A percentile compares a stretch with the other conserved stretches of the same genome.
These are phyloP conservation scores for Mycena rebaudengoi DNA, from an alignment of 768 basidiomycete species.

Conservation along the genomic window DNA sequence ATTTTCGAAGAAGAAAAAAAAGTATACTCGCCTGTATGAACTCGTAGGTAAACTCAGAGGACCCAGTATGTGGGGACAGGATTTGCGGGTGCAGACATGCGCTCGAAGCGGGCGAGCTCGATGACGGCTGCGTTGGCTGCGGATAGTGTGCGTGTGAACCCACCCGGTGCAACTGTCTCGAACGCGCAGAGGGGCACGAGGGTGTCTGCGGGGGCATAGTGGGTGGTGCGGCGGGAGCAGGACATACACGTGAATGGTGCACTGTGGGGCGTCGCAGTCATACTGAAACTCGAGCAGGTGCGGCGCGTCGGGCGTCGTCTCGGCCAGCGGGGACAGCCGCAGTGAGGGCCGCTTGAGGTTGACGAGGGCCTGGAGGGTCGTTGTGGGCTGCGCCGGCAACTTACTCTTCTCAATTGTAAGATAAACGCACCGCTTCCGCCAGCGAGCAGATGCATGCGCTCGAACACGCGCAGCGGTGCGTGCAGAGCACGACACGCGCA, in stretches of 20 bases:
- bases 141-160: constrained; percentile 78
- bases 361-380: constrained; percentile 92
- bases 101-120: constrained; percentile 81
- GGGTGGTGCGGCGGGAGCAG: constrained; percentile 69
- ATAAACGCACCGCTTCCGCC: constrained; percentile 40
- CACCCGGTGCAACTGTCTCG: constrained; percentile 77
- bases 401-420: constrained; percentile 84
- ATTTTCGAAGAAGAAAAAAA: no score
- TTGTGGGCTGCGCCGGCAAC: constrained; percentile 66
- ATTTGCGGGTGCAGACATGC: constrained; percentile 34
- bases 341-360: constrained; percentile 93
- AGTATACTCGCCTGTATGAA: no score
- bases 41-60: no score
- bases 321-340: constrained; percentile 71
- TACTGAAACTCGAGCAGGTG: constrained; percentile 92
- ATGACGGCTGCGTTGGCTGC: constrained; percentile 82
- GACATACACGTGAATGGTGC: constrained; percentile 81
- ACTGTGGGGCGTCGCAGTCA: constrained; percentile 90
- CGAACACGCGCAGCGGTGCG: constrained; percentile 33
- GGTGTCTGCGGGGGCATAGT: no score
- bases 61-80: constrained; percentile 30
- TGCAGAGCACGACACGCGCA: constrained; percentile 40
- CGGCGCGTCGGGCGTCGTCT: constrained; percentile 54
- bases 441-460: constrained; percentile 39
- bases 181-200: constrained; percentile 68